Base-by-base conservation (phyloP, 768 basidiomycete species). In the Tricholoma bakamatsutake region DNA sequence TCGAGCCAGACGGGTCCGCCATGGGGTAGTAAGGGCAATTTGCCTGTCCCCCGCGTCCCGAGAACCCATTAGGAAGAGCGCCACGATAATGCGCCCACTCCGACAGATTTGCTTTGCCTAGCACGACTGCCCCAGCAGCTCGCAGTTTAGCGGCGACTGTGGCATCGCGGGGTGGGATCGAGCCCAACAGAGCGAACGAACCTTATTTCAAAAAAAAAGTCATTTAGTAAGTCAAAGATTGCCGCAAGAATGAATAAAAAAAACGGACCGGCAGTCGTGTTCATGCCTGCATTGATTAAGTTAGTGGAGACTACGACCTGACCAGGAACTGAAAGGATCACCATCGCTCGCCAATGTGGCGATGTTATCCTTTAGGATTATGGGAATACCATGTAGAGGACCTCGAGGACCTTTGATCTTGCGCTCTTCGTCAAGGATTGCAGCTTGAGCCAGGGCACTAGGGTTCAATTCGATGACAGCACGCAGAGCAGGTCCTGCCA, bases 391-490 rank as follows among this genome's bases (percentile, higher is more conserved):
- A 61, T 84, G 83, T 51, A 85, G 57, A 4, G 64, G 64, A 9
- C 80, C 74, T 37, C 80, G 73, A 35, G 73, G 72, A 8, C 81
- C 79, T 49, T 57, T 67, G 5, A 13, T 56, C 50, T 70, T 71
- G 42, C 80, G 69, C 57, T 77, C 82, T 0, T 53, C 45, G 49
- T 84, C 83, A 18, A 83, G 66, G 0, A 66, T 71, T 1, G 76
- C 80, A 11, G 85, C 85, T 59, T 78, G 73, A 12, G 52, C 61
- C 9, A 86, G 69, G 2, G 84, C 83, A 6, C 73, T 74, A 0
- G 80, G 74, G 47, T 82, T 88, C 1, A 70, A 69, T 54, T 87
- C 86, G 12, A 85, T 68, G 4, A 87, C 75, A 0, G 84, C 84
- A 9, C 76, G 80, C 8, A 88, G 67, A 43, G 67, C 67, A 10